Base-by-base conservation (phyloP, 768 basidiomycete genomes). In the Suillus americanus region DNA sequence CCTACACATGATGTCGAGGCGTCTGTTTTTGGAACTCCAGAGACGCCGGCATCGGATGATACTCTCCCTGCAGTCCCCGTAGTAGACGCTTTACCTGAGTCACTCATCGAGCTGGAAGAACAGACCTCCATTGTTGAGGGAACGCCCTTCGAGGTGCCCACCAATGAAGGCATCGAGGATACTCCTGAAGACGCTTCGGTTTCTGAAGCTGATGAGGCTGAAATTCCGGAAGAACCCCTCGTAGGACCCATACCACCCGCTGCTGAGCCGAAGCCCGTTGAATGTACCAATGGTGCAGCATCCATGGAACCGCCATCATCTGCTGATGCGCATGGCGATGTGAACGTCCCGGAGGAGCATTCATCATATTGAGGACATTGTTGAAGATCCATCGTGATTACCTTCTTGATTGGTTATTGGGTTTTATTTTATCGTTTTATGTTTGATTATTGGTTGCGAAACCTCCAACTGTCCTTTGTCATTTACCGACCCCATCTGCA, bases 391-490 rank as follows among this genome's bases (percentile, higher is more conserved):
- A 43, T 40, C 2, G 43, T n/a, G 25, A 20, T 59, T 41, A 40
- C 18, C 28, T 20, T 59, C 5, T 59, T 28, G 56, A 10, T 40
- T 59, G 37, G 14, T 38, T 57, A 6, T 41, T 28, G 18, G 51
- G 30, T 53, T 51, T 4, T 53, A 25, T 57, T 57, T 40, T 40
- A 57, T 28, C 37, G 10, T 57, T 59, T 59, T 18, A 41, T 59
- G 57, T 40, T 41, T 59, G 28, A 51, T 28, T 35, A 41, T 37
- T 59, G 64, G 65, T 50, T 33, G 51, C 50, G 62, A 48, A 38
- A 50, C 60, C 45, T 33, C 40, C 51, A n/a, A 63, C 51, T 64
- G 50, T 61, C 13, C 30, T 33, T 61, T 59, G 16, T 30, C 69
- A 28, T 56, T 66, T 60, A 53, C 69, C 63, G 6, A 48, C 25